These are phyloP conservation scores for Xylariomycetidae sp. DNA, from an alignment of 2,329 filamentous ascomycete genomes.

Conservation along the genomic window DNA sequence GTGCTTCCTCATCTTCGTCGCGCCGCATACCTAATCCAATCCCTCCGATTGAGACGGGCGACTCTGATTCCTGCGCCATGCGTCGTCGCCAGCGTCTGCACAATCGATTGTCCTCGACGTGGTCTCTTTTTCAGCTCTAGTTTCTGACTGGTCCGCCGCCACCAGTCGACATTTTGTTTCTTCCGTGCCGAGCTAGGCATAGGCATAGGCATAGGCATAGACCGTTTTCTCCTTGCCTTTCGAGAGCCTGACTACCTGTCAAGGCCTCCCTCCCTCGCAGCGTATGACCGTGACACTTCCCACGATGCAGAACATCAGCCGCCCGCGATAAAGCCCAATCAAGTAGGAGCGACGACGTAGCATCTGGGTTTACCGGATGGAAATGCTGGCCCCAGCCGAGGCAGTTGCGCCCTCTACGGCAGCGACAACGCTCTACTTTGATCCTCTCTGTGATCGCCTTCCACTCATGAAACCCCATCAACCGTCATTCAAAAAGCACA, in stretches of 20 bases:
- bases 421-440: conserved; percentile 24
- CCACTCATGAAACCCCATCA: conserved; percentile 19
- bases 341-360: conserved; percentile 9
- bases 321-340: conserved; percentile 15
- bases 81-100: conserved; percentile 7
- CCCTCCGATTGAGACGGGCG: too few species aligned
- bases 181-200: too few species aligned
- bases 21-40: too few species aligned
- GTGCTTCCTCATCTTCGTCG: too few species aligned
- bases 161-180: conserved; percentile 6
- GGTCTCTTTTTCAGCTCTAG: conserved; percentile 10
- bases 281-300: conserved; percentile 2
- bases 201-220: too few species aligned
- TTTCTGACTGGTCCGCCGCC: conserved; percentile 7
- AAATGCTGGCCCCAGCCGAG: conserved; percentile 25
- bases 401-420: conserved; percentile 22
- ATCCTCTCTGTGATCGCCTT: conserved; percentile 20
- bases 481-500: conserved; percentile 32
- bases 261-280: too few species aligned
- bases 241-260: too few species aligned
- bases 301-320: conserved; percentile 17
- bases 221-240: too few species aligned
- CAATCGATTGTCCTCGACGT: conserved; percentile 10
- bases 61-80: conserved; percentile 14
- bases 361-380: conserved; percentile 9